Evolutionary conservation across 169 alveolate genomes (phyloP).

Genomic region (Plasmodium chabaudi): DNA sequence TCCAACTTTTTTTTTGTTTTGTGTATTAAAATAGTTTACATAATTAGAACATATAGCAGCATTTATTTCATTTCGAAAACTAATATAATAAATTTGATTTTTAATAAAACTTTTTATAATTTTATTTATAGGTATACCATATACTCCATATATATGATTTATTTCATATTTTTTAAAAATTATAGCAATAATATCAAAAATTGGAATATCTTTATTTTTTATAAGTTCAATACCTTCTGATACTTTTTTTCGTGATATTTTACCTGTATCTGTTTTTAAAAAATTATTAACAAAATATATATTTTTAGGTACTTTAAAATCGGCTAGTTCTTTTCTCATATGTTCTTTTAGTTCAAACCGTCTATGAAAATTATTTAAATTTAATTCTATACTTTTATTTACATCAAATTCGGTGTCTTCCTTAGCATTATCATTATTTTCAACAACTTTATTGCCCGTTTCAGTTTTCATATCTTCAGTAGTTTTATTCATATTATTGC

Average conservation of each 20-base stretch:
- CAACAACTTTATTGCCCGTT: background rate
- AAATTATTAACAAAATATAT: conserved; percentile 67
- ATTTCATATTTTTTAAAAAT: conserved; percentile 44
- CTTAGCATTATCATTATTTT: background rate
- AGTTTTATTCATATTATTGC: background rate
- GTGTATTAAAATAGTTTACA: conserved; percentile 44
- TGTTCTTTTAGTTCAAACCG: conserved; percentile 12
- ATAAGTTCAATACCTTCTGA: conserved; percentile 33
- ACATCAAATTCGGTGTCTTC: conserved; percentile 14
- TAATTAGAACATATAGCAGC: conserved; percentile 61
- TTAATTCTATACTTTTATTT: conserved; percentile 7
- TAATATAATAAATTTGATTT: conserved; percentile 37
- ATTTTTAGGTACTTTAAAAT: conserved; percentile 64
- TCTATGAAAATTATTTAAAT: conserved; percentile 10
- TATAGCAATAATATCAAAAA: conserved; percentile 56
- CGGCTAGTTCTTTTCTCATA: conserved; percentile 28
- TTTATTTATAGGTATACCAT: conserved; percentile 69
- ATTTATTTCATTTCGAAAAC: conserved; percentile 75
- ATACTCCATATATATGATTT: conserved; percentile 52
- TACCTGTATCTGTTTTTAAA: conserved; percentile 72
- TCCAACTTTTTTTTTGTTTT: conserved; percentile 45
- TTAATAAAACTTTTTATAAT: conserved; percentile 41
- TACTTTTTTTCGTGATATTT: conserved; percentile 55
- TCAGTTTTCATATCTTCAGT: background rate
- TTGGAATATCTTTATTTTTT: conserved; percentile 11